phyloP scores from a whole-genome alignment of 208 protist genomes.

The Crithidia thermophila region DNA sequence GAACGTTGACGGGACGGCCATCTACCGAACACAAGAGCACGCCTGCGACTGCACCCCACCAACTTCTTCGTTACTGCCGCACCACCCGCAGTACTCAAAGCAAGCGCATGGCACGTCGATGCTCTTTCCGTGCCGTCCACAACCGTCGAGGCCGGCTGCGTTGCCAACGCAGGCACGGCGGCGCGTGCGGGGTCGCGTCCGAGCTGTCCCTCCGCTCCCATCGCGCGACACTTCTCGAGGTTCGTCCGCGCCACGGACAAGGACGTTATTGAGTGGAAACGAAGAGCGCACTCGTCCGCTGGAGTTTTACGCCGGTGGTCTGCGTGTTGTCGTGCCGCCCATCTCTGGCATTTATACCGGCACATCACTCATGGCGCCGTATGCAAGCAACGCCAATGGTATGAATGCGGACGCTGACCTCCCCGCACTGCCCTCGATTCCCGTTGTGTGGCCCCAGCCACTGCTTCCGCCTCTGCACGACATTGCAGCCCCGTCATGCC shows the following conservation, averaged over 20 bases:
- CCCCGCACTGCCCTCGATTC: constrained; percentile 4
- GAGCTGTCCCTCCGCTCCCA: too few species aligned
- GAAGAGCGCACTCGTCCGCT: not conserved
- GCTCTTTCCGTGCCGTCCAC: too few species aligned
- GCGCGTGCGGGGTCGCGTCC: too few species aligned
- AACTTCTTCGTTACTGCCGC: not conserved
- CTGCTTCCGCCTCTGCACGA: too few species aligned
- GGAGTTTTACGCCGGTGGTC: not conserved
- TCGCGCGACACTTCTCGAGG: too few species aligned
- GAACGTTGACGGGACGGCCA: constrained; percentile 46
- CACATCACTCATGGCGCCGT: too few species aligned
- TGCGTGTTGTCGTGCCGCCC: constrained; percentile 9
- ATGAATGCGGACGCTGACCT: not conserved
- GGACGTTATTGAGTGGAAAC: too few species aligned
- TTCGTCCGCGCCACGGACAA: too few species aligned
- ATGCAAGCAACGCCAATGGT: too few species aligned
- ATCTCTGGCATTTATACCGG: not conserved
- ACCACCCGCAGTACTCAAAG: not conserved
- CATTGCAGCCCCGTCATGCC: too few species aligned
- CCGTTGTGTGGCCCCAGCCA: constrained; percentile 11
- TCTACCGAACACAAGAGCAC: constrained; percentile 40
- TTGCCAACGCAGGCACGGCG: not conserved
- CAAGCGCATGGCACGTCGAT: not conserved
- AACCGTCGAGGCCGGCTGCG: too few species aligned
- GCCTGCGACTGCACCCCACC: constrained; percentile 48